phyloP scores from a whole-genome alignment of 176 grass and related monocot genomes.

The Rhipidocladum racemiflorum region DNA sequence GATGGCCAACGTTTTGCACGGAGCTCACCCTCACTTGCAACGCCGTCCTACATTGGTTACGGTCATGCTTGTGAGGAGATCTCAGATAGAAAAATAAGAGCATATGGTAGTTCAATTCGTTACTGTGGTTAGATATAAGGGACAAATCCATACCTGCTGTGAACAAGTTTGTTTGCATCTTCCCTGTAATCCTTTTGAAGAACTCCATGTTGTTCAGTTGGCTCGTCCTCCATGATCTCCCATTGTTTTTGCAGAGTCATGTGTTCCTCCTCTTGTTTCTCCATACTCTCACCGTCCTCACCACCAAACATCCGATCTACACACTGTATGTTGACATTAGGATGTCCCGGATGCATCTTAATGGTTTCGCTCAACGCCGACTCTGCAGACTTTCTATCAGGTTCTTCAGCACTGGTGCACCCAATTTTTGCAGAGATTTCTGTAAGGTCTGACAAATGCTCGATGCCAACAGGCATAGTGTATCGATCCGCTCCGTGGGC shows the following conservation, averaged over 20 bases:
- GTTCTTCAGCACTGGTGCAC: not conserved
- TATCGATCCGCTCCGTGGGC: fast-evolving
- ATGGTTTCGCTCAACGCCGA: not conserved
- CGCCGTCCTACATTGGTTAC: too few relatives aligned
- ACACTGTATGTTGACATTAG: not conserved
- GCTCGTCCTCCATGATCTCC: too few relatives aligned
- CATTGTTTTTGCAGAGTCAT: too few relatives aligned
- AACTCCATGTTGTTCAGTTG: too few relatives aligned
- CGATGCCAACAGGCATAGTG: not conserved
- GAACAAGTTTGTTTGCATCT: too few relatives aligned
- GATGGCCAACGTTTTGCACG: not conserved
- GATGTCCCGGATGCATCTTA: not conserved
- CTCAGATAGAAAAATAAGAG: too few relatives aligned
- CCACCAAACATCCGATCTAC: not conserved
- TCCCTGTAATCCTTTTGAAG: too few relatives aligned
- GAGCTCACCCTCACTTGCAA: constrained; percentile 24
- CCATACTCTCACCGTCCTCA: not conserved
- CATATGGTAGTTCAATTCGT: too few relatives aligned
- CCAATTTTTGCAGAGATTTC: not conserved
- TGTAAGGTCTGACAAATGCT: not conserved
- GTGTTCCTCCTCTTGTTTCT: too few relatives aligned
- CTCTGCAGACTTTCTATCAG: not conserved
- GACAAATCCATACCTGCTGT: too few relatives aligned
- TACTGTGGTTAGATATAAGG: too few relatives aligned
- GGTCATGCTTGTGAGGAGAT: too few relatives aligned